Percentiles rank a stretch among this genome's conserved stretches.
Conservation (phyloP, 2,329 filamentous ascomycete genomes). For the Atkinsonella texensis region DNA sequence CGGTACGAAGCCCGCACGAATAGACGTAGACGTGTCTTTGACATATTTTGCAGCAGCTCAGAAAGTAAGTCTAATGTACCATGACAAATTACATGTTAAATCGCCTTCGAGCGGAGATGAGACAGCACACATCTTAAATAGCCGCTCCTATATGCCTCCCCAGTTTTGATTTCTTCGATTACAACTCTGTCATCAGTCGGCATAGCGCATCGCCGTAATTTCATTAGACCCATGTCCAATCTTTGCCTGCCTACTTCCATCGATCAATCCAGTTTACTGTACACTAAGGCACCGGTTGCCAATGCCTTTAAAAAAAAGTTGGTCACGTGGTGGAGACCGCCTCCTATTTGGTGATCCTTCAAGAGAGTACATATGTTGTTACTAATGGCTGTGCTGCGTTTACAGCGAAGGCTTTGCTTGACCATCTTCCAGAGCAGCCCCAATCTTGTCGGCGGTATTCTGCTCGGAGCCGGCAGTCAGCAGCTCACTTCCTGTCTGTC, state of each 20-base stretch:
- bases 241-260: background rate
- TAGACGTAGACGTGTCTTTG: background rate
- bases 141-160: slow-evolving; percentile 13
- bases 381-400: slow-evolving; percentile 7
- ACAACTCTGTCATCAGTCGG: background rate
- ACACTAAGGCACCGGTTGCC: slow-evolving; percentile 1
- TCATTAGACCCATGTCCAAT: background rate
- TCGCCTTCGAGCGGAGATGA: slow-evolving; percentile 17
- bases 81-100: slow-evolving; percentile 17
- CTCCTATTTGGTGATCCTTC: background rate
- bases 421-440: slow-evolving; percentile 34
- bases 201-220: background rate
- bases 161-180: slow-evolving; percentile 8
- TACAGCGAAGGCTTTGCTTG: slow-evolving; percentile 40
- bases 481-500: slow-evolving; percentile 73
- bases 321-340: background rate
- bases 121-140: slow-evolving; percentile 10
- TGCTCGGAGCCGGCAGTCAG: slow-evolving; percentile 35
- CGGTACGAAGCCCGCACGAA: background rate
- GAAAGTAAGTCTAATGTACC: slow-evolving; percentile 12
- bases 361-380: background rate
- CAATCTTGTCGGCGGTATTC: slow-evolving; percentile 37
- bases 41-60: slow-evolving; percentile 11
- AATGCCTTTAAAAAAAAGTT: background rate
- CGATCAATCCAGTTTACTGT: slow-evolving; percentile 3